Percentiles rank a stretch among this genome's conserved stretches.
phyloP scores from a whole-genome alignment of 345 rosid species.

The Populus nigra region DNA sequence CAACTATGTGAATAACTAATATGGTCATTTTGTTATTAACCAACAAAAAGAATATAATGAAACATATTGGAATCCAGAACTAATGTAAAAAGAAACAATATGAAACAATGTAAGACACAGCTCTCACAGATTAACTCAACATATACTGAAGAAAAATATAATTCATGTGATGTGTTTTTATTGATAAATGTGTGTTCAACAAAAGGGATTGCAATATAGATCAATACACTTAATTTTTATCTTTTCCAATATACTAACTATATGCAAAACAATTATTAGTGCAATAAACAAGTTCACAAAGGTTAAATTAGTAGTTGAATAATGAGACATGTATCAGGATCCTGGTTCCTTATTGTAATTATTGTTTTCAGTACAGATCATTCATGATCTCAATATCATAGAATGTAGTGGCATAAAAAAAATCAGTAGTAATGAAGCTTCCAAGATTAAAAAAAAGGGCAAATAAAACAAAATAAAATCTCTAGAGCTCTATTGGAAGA shows the following conservation, averaged over 20 bases:
- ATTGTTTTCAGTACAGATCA: background rate
- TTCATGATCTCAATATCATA: background rate
- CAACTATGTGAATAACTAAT: background rate
- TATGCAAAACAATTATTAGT: background rate
- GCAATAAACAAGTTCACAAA: too few relatives aligned
- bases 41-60: background rate
- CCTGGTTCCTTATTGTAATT: background rate
- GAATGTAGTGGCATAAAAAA: background rate
- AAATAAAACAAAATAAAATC: too few relatives aligned
- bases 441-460: background rate
- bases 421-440: background rate
- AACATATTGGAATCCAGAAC: background rate
- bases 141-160: too few relatives aligned
- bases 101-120: background rate
- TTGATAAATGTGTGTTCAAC: background rate
- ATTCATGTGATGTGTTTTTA: too few relatives aligned
- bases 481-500: conserved; percentile 4
- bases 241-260: background rate
- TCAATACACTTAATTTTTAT: background rate
- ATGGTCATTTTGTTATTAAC: background rate
- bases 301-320: background rate
- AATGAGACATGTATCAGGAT: background rate
- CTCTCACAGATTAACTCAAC: background rate
- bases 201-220: background rate
- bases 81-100: background rate